phyloP scores from a whole-genome alignment of 2,329 filamentous ascomycete species.

The Diatrype stigma region DNA sequence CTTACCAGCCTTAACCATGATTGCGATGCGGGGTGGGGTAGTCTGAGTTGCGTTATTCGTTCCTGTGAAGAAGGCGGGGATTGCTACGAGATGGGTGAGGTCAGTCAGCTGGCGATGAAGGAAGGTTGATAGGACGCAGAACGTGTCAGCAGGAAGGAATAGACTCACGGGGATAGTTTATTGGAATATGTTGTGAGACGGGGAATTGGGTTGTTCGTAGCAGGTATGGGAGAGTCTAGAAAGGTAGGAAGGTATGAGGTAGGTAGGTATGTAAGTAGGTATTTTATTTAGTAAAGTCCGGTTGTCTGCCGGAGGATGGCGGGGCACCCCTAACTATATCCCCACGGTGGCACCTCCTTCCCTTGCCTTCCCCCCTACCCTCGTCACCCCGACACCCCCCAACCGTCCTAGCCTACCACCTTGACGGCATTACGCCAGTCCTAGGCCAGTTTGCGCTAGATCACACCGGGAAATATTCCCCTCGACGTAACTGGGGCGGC shows the following conservation, averaged over 20 bases:
- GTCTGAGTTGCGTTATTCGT: neutral
- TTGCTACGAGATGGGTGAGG: neutral
- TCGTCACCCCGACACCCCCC: neutral
- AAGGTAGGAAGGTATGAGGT: too few species aligned
- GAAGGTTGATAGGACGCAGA: too few species aligned
- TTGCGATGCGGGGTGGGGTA: constrained; percentile 24
- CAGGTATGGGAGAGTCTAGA: too few species aligned
- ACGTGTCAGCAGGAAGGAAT: too few species aligned
- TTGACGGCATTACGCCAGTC: neutral
- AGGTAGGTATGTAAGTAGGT: too few species aligned
- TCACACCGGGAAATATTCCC: too few species aligned
- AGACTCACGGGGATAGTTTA: too few species aligned
- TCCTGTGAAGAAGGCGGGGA: neutral
- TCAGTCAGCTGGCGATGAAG: neutral
- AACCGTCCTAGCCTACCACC: neutral
- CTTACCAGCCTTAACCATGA: constrained; percentile 61
- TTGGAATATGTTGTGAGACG: too few species aligned
- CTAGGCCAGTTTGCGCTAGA: too few species aligned
- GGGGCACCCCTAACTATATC: neutral
- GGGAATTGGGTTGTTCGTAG: too few species aligned
- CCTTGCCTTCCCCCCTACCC: neutral
- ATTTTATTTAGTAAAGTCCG: neutral
- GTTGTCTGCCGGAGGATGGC: neutral
- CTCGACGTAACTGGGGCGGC: too few species aligned
- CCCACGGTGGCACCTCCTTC: neutral